These are phyloP conservation scores for Fusarium domesticum DNA, from an alignment of 2,329 filamentous ascomycete species.

Conservation along the genomic window DNA sequence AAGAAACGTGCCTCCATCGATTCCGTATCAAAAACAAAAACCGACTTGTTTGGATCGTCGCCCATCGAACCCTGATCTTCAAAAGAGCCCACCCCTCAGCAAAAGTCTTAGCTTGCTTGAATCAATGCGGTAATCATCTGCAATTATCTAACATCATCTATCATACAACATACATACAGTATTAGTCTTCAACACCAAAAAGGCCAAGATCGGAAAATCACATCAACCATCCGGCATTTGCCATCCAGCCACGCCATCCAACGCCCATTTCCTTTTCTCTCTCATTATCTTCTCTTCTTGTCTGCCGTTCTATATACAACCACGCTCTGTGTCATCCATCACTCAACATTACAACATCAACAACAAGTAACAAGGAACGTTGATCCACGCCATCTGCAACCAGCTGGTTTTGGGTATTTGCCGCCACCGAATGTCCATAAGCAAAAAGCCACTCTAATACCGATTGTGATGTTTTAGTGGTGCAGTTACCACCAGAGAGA, in stretches of 20 bases:
- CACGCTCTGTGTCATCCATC: too few relatives aligned
- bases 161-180: slow-evolving; percentile 13
- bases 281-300: too few relatives aligned
- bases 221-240: slow-evolving; percentile 10
- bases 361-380: not conserved
- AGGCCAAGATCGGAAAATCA: slow-evolving; percentile 5
- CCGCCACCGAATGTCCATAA: slow-evolving; percentile 8
- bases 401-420: slow-evolving; percentile 14
- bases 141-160: slow-evolving; percentile 9
- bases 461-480: not conserved
- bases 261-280: too few relatives aligned
- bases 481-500: not conserved
- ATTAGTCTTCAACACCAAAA: slow-evolving; percentile 6
- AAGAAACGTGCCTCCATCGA: too few relatives aligned
- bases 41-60: not conserved
- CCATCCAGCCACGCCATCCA: not conserved
- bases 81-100: slow-evolving; percentile 7
- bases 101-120: not conserved
- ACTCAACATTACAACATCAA: not conserved
- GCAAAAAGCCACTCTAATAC: slow-evolving; percentile 11
- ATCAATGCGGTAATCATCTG: slow-evolving; percentile 22
- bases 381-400: slow-evolving; percentile 14
- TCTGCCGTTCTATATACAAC: too few relatives aligned
- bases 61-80: slow-evolving; percentile 13
- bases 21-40: too few relatives aligned